Conservation (phyloP, 148 eudicot genomes). For the Spergularia marina region DNA sequence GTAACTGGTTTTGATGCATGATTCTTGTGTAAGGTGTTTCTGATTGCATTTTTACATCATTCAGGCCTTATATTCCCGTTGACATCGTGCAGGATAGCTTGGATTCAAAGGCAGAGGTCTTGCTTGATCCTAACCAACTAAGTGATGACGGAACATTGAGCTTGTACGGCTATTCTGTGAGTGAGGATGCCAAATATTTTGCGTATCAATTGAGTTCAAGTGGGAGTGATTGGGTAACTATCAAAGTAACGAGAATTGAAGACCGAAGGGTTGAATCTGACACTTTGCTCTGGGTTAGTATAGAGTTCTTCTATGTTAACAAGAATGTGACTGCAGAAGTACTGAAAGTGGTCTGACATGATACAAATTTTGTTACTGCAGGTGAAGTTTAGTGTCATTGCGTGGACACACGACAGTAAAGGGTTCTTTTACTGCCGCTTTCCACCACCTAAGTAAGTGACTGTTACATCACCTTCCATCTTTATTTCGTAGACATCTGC, state of each 20-base stretch:
- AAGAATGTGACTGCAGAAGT: background rate
- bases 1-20: constrained; percentile 1
- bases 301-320: background rate
- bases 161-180: constrained; percentile 51
- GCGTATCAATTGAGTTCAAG: constrained; percentile 86
- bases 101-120: constrained; percentile 73
- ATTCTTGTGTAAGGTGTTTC: background rate
- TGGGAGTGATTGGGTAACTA: constrained; percentile 97
- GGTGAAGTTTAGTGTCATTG: constrained; percentile 80
- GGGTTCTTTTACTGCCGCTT: constrained; percentile 89
- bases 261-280: constrained; percentile 62
- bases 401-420: constrained; percentile 92
- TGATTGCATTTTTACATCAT: too few relatives aligned
- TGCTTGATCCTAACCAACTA: constrained; percentile 88
- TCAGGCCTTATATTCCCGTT: background rate
- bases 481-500: too few relatives aligned
- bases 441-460: constrained; percentile 79
- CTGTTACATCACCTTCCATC: background rate
- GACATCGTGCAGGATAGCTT: constrained; percentile 53
- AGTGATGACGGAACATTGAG: constrained; percentile 94
- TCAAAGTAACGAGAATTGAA: constrained; percentile 75
- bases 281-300: constrained; percentile 75
- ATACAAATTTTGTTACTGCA: constrained; percentile 33
- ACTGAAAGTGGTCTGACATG: background rate
- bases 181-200: constrained; percentile 85